Evolutionary conservation across 495 filamentous ascomycete genomes (phyloP).

Genomic region (Xylaria bambusicola): DNA sequence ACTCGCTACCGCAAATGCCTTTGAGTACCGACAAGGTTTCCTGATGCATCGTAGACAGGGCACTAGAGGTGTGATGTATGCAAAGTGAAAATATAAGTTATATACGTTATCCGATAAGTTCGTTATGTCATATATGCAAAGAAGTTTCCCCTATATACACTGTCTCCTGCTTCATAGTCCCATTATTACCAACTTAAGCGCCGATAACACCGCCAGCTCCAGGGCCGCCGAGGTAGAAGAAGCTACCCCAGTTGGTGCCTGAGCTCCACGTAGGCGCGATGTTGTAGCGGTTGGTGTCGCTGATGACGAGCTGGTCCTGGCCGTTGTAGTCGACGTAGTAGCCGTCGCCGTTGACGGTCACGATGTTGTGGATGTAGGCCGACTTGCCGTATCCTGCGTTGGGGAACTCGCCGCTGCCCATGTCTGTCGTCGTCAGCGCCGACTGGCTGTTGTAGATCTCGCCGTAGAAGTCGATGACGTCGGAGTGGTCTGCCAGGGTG

Average conservation of each 20-base stretch:
- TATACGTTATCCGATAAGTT: conserved; percentile 4
- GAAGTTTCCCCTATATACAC: conserved; percentile 4
- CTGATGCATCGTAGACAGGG: too few relatives aligned
- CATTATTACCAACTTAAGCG: conserved; percentile 20
- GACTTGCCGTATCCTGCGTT: conserved; percentile 21
- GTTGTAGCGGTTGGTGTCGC: conserved; percentile 25
- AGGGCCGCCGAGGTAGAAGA: conserved; percentile 30
- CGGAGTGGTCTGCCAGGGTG: conserved; percentile 22
- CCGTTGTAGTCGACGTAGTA: conserved; percentile 19
- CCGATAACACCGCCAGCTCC: conserved; percentile 29
- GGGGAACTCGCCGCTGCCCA: conserved; percentile 34
- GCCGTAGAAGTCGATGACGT: conserved; percentile 31
- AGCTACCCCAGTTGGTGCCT: conserved; percentile 23
- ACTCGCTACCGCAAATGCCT: too few relatives aligned
- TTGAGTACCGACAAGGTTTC: too few relatives aligned
- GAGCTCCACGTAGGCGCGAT: conserved; percentile 15
- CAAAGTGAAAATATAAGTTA: neutral
- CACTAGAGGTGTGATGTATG: too few relatives aligned
- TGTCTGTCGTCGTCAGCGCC: conserved; percentile 30
- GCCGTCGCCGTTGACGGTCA: conserved; percentile 1
- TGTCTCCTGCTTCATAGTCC: neutral
- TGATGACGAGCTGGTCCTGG: conserved; percentile 16
- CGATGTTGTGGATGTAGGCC: conserved; percentile 33
- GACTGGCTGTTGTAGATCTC: conserved; percentile 31
- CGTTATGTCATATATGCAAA: neutral